Evolutionary conservation across 169 alveolate genomes (phyloP).

Genomic region (Babesia divergens): DNA sequence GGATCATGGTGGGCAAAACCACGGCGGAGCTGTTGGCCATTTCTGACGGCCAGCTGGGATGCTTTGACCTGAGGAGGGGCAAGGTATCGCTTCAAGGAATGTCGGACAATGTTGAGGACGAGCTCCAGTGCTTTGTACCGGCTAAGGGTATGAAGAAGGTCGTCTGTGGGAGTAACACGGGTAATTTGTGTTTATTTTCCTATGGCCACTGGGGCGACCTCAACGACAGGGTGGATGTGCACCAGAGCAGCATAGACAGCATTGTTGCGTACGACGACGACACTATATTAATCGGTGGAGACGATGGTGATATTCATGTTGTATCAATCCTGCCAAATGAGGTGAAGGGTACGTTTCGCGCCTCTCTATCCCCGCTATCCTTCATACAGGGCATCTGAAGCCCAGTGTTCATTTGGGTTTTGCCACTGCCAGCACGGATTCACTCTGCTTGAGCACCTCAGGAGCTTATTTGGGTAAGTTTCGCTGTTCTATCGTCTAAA

Average conservation of each 20-base stretch:
- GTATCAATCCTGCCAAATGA: conserved; percentile 31
- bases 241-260: conserved; percentile 33
- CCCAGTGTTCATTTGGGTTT: neutral
- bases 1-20: conserved; percentile 5
- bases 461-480: conserved; percentile 18
- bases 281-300: conserved; percentile 43
- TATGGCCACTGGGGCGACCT: conserved; percentile 64
- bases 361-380: neutral
- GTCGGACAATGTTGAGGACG: conserved; percentile 60
- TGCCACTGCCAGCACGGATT: conserved; percentile 11
- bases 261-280: conserved; percentile 37
- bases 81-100: conserved; percentile 29
- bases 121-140: conserved; percentile 2
- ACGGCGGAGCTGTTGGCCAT: conserved; percentile 38
- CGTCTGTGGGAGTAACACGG: conserved; percentile 57
- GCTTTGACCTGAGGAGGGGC: conserved; percentile 34
- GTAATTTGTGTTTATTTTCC: conserved; percentile 45
- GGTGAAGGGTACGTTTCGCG: conserved; percentile 11
- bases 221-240: conserved; percentile 30
- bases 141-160: conserved; percentile 28
- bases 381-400: conserved; percentile 13
- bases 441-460: conserved; percentile 14
- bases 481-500: neutral
- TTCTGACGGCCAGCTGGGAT: conserved; percentile 56
- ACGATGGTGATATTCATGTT: conserved; percentile 40